phyloP scores from a whole-genome alignment of 2,329 filamentous ascomycete species.

The Emmonsiellopsis sp. region DNA sequence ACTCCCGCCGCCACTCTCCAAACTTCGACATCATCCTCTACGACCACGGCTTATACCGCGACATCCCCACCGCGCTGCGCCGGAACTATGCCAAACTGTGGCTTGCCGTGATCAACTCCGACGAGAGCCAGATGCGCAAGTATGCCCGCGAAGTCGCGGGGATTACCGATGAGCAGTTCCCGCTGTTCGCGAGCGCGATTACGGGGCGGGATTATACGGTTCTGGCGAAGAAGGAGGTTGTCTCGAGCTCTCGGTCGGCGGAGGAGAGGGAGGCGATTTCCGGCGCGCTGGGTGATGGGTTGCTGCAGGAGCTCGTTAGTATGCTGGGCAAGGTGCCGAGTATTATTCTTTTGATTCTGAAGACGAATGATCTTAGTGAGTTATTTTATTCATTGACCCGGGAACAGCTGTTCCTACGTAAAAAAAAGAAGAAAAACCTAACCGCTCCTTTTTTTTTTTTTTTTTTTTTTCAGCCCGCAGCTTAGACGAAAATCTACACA shows the following conservation, averaged over 20 bases:
- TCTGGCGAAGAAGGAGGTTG: constrained; percentile 50
- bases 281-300: constrained; percentile 71
- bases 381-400: constrained; percentile 4
- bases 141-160: constrained; percentile 85
- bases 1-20: constrained; percentile 42
- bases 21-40: constrained; percentile 97
- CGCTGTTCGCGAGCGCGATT: constrained; percentile 90
- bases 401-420: too few relatives aligned
- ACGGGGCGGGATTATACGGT: constrained; percentile 85
- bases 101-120: constrained; percentile 87
- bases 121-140: constrained; percentile 75
- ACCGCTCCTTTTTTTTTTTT: neutral
- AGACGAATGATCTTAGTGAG: constrained; percentile 87
- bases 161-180: constrained; percentile 81
- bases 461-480: constrained; percentile 52
- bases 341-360: constrained; percentile 88
- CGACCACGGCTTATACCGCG: constrained; percentile 92
- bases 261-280: constrained; percentile 84
- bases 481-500: constrained; percentile 69
- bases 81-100: constrained; percentile 93
- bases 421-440: neutral
- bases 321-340: constrained; percentile 80
- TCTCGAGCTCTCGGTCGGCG: constrained; percentile 47
- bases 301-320: constrained; percentile 80
- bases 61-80: constrained; percentile 69